A percentile compares a stretch with the other conserved stretches of the same genome.
Conservation (phyloP, 345 rosid species). For the Acer yangbiense region DNA sequence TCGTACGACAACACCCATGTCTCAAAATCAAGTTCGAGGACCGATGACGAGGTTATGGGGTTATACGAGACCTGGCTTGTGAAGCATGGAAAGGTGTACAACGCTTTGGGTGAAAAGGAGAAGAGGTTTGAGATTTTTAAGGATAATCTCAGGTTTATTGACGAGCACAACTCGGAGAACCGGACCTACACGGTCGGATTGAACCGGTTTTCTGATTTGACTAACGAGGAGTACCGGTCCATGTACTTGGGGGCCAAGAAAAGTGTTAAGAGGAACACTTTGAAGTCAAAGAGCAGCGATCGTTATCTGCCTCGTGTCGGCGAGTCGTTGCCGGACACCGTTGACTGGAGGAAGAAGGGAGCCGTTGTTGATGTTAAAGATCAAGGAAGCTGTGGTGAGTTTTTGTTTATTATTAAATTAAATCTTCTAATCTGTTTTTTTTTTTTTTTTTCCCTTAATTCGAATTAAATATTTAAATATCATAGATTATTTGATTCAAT, state of each 20-base stretch:
- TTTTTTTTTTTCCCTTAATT: background rate
- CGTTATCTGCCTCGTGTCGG: slow-evolving; percentile 62
- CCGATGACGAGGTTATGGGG: slow-evolving; percentile 68
- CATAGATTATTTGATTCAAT: background rate
- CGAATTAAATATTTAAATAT: background rate
- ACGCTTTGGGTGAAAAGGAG: slow-evolving; percentile 69
- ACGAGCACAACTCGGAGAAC: slow-evolving; percentile 67
- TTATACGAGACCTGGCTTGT: slow-evolving; percentile 74
- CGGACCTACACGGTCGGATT: slow-evolving; percentile 67
- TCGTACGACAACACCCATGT: slow-evolving; percentile 62
- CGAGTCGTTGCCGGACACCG: slow-evolving; percentile 62
- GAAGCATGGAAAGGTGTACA: slow-evolving; percentile 66
- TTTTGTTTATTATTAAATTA: background rate
- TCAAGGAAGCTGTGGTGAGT: slow-evolving; percentile 84
- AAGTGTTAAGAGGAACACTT: slow-evolving; percentile 32
- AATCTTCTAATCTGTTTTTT: background rate
- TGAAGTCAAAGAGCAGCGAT: slow-evolving; percentile 39
- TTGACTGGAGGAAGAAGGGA: slow-evolving; percentile 86
- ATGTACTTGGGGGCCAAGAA: slow-evolving; percentile 59
- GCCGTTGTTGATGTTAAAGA: slow-evolving; percentile 83
- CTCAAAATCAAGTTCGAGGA: slow-evolving; percentile 42
- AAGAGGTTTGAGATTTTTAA: slow-evolving; percentile 73
- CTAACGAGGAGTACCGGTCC: slow-evolving; percentile 89
- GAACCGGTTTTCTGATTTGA: slow-evolving; percentile 88
- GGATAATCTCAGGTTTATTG: slow-evolving; percentile 82